These are phyloP conservation scores for Apiospora malaysiana DNA, from an alignment of 2,329 filamentous ascomycete species.

Conservation along the genomic window DNA sequence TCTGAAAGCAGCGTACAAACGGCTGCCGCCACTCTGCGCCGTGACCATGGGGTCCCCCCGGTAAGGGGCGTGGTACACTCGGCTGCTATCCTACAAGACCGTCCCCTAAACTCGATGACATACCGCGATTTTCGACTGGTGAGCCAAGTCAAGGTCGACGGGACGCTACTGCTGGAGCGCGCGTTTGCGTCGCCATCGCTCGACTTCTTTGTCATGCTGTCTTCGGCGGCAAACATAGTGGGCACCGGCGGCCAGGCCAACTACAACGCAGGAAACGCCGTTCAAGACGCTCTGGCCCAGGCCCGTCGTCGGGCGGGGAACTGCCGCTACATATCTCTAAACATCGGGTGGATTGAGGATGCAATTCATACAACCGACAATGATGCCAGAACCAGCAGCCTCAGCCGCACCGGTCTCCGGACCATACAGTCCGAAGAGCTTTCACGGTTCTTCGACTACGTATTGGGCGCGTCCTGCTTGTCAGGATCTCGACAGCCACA, in stretches of 20 bases:
- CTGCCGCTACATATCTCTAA: conserved; percentile 25
- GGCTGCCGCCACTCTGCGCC: too few species aligned
- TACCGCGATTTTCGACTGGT: background rate
- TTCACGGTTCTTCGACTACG: too few species aligned
- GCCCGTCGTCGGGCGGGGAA: background rate
- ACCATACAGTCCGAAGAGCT: too few species aligned
- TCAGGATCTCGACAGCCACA: too few species aligned
- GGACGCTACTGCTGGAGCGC: background rate
- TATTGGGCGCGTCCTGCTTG: too few species aligned
- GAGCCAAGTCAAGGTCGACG: background rate
- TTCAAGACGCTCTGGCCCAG: conserved; percentile 28
- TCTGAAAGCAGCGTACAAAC: too few species aligned
- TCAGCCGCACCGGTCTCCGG: too few species aligned
- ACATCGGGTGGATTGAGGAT: conserved; percentile 29
- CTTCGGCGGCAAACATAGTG: conserved; percentile 23
- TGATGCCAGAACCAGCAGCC: background rate
- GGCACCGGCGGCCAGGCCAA: conserved; percentile 28
- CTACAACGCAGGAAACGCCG: conserved; percentile 29
- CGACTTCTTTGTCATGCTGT: conserved; percentile 28
- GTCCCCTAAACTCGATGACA: background rate
- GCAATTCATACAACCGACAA: conserved; percentile 24
- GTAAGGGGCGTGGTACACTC: too few species aligned
- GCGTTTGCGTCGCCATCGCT: background rate
- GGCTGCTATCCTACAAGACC: background rate
- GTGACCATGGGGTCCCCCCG: too few species aligned